These are phyloP conservation scores for Solanum hybrid DNA, from an alignment of 305 asterid species.

Conservation along the genomic window DNA sequence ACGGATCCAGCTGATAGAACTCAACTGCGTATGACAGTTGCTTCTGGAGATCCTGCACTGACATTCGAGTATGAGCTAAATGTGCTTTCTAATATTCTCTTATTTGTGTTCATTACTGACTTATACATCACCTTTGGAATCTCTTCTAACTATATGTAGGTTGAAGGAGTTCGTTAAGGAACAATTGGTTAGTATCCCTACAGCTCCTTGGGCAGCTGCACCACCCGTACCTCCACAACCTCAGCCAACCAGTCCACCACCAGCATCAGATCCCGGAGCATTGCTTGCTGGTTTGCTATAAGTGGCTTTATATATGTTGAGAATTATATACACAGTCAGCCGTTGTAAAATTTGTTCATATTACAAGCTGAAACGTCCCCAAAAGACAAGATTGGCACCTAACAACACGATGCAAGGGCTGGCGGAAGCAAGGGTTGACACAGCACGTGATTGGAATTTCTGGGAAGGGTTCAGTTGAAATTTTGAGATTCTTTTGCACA, in stretches of 20 bases:
- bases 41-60: slow-evolving; percentile 88
- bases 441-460: slow-evolving; percentile 28
- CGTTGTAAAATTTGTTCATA: slow-evolving; percentile 43
- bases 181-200: slow-evolving; percentile 60
- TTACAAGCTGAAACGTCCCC: slow-evolving; percentile 20
- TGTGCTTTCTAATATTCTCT: background rate
- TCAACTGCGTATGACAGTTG: slow-evolving; percentile 87
- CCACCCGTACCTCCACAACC: slow-evolving; percentile 41
- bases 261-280: slow-evolving; percentile 76
- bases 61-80: slow-evolving; percentile 70
- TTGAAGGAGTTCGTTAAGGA: slow-evolving; percentile 93
- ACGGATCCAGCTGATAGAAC: slow-evolving; percentile 99
- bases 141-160: slow-evolving; percentile 26
- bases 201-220: slow-evolving; percentile 42
- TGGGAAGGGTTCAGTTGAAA: slow-evolving; percentile 21
- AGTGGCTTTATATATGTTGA: slow-evolving; percentile 13
- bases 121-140: background rate
- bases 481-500: slow-evolving; percentile 68
- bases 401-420: slow-evolving; percentile 45
- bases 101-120: background rate
- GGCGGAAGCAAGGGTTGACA: slow-evolving; percentile 43
- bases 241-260: slow-evolving; percentile 46
- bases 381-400: slow-evolving; percentile 14
- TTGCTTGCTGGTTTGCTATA: slow-evolving; percentile 89
- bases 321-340: slow-evolving; percentile 2